Evolutionary conservation across 345 rosid species (phyloP), one percentile per base, ranked within the genome.

Genomic region (Theobroma cacao): DNA sequence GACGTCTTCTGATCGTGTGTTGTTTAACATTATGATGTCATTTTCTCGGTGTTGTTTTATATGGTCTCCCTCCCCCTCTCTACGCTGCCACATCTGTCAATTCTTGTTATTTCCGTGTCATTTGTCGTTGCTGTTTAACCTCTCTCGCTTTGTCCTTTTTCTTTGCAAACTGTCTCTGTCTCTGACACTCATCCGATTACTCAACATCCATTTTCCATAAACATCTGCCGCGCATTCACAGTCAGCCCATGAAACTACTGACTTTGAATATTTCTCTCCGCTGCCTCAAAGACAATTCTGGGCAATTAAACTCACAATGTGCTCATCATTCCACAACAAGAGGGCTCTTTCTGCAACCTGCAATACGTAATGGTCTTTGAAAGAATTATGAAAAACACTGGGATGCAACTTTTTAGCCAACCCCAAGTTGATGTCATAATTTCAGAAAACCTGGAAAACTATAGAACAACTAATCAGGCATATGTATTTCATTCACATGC

Each of bases 311-410:
- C 82, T 81, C 80, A 94, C 97, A 0, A 94, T 80, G 79, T 93
- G 97, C 87, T 94, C 98, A 63, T 88, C 93, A 78, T 94, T 94
- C 98, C 98, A 94, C 83, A 94, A 85, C 83, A 94, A 94, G 50
- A 94, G 87, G 58, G 98, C 89, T 79, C 98, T 86, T 78, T 94
- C 98, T n/a, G 98, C 92, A 76, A 94, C 97, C 97, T 94, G 91
- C 82, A 86, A 80, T 31, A 34, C 71, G 63, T 13, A 6, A 68
- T 18, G 17, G 24, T 58, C 34, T 74, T 26, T 78, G 79, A 67
- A 67, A 80, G 72, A 36, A 13, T 28, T 61, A 45, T 8, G 34
- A 67, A 83, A 18, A n/a, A 50, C n/a, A n/a, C n/a, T n/a, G n/a
- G n/a, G n/a, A n/a, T n/a, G n/a, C n/a, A n/a, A n/a, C n/a, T n/a